These are phyloP conservation scores for Ascosphaera acerosa DNA, from an alignment of 2,329 filamentous ascomycete genomes.

Conservation along the genomic window DNA sequence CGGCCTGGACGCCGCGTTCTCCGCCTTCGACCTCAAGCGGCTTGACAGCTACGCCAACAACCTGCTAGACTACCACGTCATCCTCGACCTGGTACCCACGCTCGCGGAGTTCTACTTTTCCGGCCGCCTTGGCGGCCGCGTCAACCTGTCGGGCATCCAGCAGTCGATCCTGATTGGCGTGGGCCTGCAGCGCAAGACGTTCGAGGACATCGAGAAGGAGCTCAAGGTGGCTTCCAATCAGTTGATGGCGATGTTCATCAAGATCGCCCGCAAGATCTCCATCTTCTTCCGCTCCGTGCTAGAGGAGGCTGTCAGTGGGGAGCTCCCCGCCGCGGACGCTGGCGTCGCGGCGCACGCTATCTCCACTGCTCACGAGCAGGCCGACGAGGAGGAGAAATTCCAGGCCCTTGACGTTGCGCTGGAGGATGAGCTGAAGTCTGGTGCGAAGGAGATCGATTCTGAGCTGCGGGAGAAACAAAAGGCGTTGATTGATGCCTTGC, in stretches of 20 bases:
- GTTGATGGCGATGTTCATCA: conserved; percentile 89
- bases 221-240: conserved; percentile 49
- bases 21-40: conserved; percentile 83
- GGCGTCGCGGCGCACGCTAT: conserved; percentile 16
- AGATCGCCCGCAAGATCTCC: conserved; percentile 73
- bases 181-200: conserved; percentile 69
- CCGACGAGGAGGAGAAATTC: conserved; percentile 38
- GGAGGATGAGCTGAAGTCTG: conserved; percentile 64
- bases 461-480: conserved; percentile 56
- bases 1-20: conserved; percentile 53
- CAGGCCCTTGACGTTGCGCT: conserved; percentile 44
- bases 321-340: conserved; percentile 31
- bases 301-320: conserved; percentile 43
- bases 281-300: conserved; percentile 52
- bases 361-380: conserved; percentile 41
- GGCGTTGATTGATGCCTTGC: conserved; percentile 71
- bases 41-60: conserved; percentile 91
- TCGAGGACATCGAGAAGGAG: conserved; percentile 60
- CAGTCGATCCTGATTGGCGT: conserved; percentile 70
- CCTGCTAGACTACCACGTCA: conserved; percentile 92
- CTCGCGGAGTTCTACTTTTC: conserved; percentile 70
- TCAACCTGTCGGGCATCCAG: conserved; percentile 61
- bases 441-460: conserved; percentile 46
- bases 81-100: conserved; percentile 69
- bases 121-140: conserved; percentile 38